Evolutionary conservation across 2,329 filamentous ascomycete species (phyloP), one percentile per base, ranked within the genome.

Genomic region (Ophiostoma sp.): DNA sequence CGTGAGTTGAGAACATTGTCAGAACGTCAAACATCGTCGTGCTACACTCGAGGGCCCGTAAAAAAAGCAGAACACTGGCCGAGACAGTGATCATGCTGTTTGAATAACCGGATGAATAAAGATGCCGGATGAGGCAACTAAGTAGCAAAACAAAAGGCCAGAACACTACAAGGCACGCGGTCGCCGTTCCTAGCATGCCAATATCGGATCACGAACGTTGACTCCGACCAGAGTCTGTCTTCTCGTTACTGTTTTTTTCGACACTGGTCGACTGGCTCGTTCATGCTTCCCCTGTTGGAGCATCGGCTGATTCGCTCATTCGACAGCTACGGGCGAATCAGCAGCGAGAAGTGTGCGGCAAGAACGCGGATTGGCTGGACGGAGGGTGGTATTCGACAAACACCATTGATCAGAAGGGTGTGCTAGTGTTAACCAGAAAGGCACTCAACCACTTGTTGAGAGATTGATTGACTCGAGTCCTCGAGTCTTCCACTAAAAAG

Each of bases 281-380:
- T 36, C 36, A 39, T 36, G 69, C 50, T 48, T 25, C 64, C 42
- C 28, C 42, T 64, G 70, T 64, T 64, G 70, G 45, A 36, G 39
- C 25, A 50, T 71, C 70, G 57, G 57, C 57, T 64, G 57, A 28
- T 52, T 33, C 28, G 28, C 42, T 64, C 70, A 71, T 52, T 36
- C 42, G 39, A 48, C 7, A 22, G 19, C 17, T 28, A n/a, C 45
- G 25, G 45, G 9, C 55, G 55, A 64, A 71, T 71, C 57, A 71
- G 28, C 36, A 19, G 22, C 36, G 22, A 61, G 52, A 71, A 61
- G 69, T 42, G 36, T 12, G 25, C 57, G 42, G 42, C 55, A 17
- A 11, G 17, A 31, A 31, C 19, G 57, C 39, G 45, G 42, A 71
- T 55, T 71, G 70, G 70, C 57, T 71, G 25, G 25, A 68, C 33